Percentiles rank a stretch among this genome's conserved stretches.
These are phyloP conservation scores for Tirmania nivea DNA, from an alignment of 495 filamentous ascomycete species.

Conservation along the genomic window DNA sequence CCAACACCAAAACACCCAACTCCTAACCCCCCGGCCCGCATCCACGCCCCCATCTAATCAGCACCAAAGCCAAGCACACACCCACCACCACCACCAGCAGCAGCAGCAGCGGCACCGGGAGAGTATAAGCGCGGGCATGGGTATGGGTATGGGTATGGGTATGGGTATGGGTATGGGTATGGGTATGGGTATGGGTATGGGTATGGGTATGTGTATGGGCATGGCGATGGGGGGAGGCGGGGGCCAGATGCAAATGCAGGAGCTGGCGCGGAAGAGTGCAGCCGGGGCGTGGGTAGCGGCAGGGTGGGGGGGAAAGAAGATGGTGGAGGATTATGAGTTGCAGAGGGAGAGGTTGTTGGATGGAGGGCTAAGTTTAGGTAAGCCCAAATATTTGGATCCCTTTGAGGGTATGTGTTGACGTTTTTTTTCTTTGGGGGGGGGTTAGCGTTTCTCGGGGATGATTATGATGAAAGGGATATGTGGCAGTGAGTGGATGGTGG, in stretches of 20 bases:
- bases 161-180: too few species aligned
- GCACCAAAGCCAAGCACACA: too few species aligned
- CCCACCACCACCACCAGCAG: too few species aligned
- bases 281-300: background rate
- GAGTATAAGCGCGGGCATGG: too few species aligned
- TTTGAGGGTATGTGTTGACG: too few species aligned
- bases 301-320: background rate
- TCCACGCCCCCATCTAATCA: background rate
- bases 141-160: too few species aligned
- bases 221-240: background rate
- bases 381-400: background rate
- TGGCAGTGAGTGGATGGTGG: too few species aligned
- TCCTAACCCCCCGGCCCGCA: background rate
- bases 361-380: background rate
- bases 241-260: background rate
- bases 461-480: background rate
- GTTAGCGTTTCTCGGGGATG: background rate
- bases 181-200: too few species aligned
- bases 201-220: too few species aligned
- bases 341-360: background rate
- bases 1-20: background rate
- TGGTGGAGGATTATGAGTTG: background rate
- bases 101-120: too few species aligned
- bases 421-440: too few species aligned
- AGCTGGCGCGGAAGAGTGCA: background rate